Evolutionary conservation across 352 stramenopile species (phyloP), one percentile per base, ranked within the genome.

Genomic region (Globisporangium nagaii): DNA sequence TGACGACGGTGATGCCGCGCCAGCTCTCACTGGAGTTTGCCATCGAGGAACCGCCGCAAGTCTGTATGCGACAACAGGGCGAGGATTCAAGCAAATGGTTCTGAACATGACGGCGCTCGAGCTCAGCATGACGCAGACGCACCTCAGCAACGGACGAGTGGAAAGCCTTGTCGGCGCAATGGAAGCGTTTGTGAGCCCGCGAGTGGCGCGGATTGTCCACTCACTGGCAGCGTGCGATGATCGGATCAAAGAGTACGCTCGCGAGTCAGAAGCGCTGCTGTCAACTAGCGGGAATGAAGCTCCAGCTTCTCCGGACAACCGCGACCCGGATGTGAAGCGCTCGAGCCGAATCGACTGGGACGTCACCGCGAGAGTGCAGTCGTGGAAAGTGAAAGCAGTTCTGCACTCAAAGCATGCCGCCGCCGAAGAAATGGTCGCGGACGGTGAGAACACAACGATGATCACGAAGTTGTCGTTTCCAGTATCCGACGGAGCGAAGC

Each of bases 361-460:
- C 7, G 30, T 64, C 3, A 15, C 5, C 3, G 12, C 36, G 15
- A 58, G n/a, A 40, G 20, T 55, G 7, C 12, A 12, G 13, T 55
- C 42, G 5, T 64, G 49, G 57, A 53, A 17, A 24, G 40, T 43
- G 13, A 51, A 24, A 35, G 40, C 49, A 6, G 41, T 57, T 32
- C 9, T 52, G n/a, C 41, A 53, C 7, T 20, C 47, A 8, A 53
- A 46, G 19, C 34, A 32, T 3, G 30, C 17, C 1, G 24, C 28
- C 10, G 25, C 47, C 34, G 56, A 62, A 53, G 56, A 57, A 43
- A 35, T 62, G 32, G 19, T 46, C 8, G 20, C 39, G n/a, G 42
- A 28, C 11, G 48, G 56, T 3, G 39, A 35, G 9, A 39, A 8
- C 6, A 62, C 56, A 17, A 46, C 24, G 1, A 32, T 62, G 24